Evolutionary conservation across 176 grass and related monocot genomes (phyloP), one percentile per base, ranked within the genome.

Genomic region (Phoenix dactylifera): DNA sequence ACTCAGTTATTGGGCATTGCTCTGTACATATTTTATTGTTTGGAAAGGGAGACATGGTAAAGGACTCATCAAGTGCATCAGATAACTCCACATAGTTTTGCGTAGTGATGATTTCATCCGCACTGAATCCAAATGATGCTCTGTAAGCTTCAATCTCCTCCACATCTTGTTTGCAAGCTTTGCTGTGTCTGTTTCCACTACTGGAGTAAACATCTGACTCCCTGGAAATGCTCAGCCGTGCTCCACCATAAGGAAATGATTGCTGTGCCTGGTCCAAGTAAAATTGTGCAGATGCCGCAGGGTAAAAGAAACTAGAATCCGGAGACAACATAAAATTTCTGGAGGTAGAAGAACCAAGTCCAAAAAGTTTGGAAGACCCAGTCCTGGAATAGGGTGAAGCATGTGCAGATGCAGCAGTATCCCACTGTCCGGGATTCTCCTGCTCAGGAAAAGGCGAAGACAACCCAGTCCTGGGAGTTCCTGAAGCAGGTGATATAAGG

Each of bases 51-150:
- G 73, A 92, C 69, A 98, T 98, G 49, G 84, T 92, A 63, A 98
- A 98, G 29, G 84, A 90, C 44, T 88, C 93, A 18, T 98, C 93
- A 57, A 74, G 55, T 4, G 67, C 77, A 68, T 98, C 84, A 58
- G 93, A 73, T 70, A 98, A 69, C 64, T 77, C 81, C 50, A 71
- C 77, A 75, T 92, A 80, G 76, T 78, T 56, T 57, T 88, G 87
- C 49, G 80, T 83, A 62, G 88, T 82, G 17, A 71, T 72, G 16
- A 98, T 85, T 75, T 98, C 93, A 67, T 98, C 93, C 3, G 93
- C 93, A 78, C 93, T 98, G 59, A 98, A 98, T 19, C 93, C 93
- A 64, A 98, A 98, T n/a, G 93, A 98, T 62, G 93, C 93, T 81
- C 93, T 88, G 79, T 98, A 98, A 9, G 93, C 87, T 82, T 98